Conservation (phyloP, 306 rosid genomes). For the Cyamopsis tetragonoloba region DNA sequence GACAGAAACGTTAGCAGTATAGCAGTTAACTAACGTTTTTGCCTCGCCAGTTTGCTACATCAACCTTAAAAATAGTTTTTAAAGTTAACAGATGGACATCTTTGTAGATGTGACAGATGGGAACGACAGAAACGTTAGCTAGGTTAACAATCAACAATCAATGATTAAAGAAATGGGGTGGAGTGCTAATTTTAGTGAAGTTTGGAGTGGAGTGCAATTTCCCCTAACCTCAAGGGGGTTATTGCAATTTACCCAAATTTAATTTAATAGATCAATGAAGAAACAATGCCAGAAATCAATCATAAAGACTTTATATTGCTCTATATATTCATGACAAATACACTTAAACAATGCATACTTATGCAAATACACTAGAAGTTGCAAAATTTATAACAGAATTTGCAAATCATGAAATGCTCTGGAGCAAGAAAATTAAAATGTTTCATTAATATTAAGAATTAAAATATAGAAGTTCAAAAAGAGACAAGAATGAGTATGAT, state of each 20-base stretch:
- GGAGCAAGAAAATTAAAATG: conserved; percentile 14
- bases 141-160: no score
- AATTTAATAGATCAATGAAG: neutral
- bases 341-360: conserved; percentile 17
- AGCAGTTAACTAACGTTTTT: no score
- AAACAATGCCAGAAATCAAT: conserved; percentile 11
- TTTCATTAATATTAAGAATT: neutral
- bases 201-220: no score
- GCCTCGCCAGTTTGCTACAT: no score
- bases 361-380: neutral
- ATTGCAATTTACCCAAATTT: conserved; percentile 11
- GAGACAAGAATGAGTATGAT: neutral
- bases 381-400: neutral
- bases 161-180: no score
- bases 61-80: no score
- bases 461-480: conserved; percentile 3
- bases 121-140: no score
- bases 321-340: conserved; percentile 8
- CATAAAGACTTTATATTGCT: conserved; percentile 5
- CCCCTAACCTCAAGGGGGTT: no score
- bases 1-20: no score
- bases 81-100: no score
- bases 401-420: neutral
- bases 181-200: no score
- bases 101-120: no score